These are phyloP conservation scores for Cystobasidium sp. DNA, from an alignment of 1,284 basidiomycete genomes.

Conservation along the genomic window DNA sequence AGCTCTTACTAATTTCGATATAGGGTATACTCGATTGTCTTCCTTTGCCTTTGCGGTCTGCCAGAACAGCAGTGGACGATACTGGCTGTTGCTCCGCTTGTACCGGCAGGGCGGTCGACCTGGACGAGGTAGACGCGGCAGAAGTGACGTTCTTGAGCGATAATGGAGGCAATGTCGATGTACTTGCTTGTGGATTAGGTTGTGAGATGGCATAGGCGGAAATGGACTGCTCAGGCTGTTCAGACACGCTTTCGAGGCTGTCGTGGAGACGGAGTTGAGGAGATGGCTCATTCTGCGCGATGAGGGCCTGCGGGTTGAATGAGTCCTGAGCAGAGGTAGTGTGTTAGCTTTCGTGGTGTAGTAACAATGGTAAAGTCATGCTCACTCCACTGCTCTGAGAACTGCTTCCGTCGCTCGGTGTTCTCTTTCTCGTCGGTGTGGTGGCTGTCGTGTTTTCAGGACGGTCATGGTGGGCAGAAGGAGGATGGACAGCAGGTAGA, in stretches of 20 bases:
- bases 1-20: neutral
- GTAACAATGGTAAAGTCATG: neutral
- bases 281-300: neutral
- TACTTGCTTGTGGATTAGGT: neutral
- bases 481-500: neutral
- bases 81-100: constrained; percentile 3
- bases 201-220: neutral
- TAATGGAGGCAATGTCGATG: neutral
- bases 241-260: neutral
- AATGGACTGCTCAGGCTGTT: no score
- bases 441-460: constrained; percentile 4
- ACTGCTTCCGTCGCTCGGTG: constrained; percentile 11
- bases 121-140: neutral
- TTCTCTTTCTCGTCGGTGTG: constrained; percentile 2
- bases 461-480: neutral
- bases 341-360: neutral
- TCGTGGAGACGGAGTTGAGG: constrained; percentile 5
- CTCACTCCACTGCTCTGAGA: constrained; percentile 14
- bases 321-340: neutral
- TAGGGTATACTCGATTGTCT: constrained; percentile 4
- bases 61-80: neutral
- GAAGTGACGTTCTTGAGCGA: neutral
- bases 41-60: constrained; percentile 13
- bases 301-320: neutral
- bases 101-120: neutral